These are phyloP conservation scores for Lentithecium fluviatile DNA, from an alignment of 495 filamentous ascomycete genomes.

Conservation along the genomic window DNA sequence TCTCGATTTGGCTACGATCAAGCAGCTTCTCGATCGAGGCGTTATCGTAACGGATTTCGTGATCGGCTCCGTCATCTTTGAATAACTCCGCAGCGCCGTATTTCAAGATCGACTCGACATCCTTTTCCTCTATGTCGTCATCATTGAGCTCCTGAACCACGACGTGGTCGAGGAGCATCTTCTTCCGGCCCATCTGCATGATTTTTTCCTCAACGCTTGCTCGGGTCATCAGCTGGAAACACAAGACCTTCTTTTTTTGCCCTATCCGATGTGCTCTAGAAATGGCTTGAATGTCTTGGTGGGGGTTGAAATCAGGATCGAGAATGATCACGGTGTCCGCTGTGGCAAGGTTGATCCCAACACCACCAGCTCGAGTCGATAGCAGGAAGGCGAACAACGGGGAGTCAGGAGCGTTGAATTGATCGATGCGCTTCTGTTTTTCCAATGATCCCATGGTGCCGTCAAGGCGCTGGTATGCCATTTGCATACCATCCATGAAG, in stretches of 20 bases:
- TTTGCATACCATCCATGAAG: conserved; percentile 69
- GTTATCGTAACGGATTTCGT: conserved; percentile 73
- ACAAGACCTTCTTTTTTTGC: conserved; percentile 90
- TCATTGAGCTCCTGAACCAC: conserved; percentile 87
- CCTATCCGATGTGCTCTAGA: conserved; percentile 94
- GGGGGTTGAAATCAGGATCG: conserved; percentile 97
- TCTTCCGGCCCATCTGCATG: conserved; percentile 91
- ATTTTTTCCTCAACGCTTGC: conserved; percentile 92
- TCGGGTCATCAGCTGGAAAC: conserved; percentile 90
- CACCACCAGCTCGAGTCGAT: conserved; percentile 90
- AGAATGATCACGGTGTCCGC: conserved; percentile 98
- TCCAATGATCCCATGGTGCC: conserved; percentile 74
- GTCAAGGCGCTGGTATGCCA: conserved; percentile 78
- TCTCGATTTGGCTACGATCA: conserved; percentile 78
- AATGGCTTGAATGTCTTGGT: conserved; percentile 94
- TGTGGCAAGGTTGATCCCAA: conserved; percentile 95
- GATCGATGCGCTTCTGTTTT: conserved; percentile 92
- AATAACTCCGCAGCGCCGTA: conserved; percentile 88
- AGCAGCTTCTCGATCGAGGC: conserved; percentile 82
- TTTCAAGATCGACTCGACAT: conserved; percentile 84
- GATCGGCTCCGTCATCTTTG: conserved; percentile 63
- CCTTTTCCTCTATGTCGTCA: conserved; percentile 68
- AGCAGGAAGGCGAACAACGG: conserved; percentile 84
- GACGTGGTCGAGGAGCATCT: conserved; percentile 89
- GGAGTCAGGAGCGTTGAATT: conserved; percentile 83